Conservation (phyloP, 208 protist species). For the Acanthamoeba royreba region DNA sequence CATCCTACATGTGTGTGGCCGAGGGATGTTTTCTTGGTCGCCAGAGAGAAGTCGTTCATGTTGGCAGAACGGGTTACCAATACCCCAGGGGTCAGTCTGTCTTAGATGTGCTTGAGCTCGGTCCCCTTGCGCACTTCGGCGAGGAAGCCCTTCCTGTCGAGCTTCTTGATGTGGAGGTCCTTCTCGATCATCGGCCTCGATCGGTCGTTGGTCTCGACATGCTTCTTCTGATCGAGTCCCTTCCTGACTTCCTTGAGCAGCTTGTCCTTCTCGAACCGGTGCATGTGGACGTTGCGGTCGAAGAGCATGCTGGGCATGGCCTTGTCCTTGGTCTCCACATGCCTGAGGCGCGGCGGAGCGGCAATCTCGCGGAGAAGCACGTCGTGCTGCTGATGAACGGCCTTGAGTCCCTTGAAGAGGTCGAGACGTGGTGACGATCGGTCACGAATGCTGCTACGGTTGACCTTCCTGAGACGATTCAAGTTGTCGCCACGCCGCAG, state of each 20-base stretch:
- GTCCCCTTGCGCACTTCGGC: background rate
- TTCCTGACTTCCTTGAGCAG: background rate
- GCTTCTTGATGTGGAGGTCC: background rate
- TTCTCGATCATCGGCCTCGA: background rate
- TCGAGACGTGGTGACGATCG: background rate
- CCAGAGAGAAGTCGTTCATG: too few species aligned
- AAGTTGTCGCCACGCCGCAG: background rate
- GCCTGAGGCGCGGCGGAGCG: background rate
- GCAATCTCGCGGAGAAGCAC: background rate
- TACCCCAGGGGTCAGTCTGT: background rate
- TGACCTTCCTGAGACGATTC: background rate
- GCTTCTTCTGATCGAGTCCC: background rate
- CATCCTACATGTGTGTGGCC: too few species aligned
- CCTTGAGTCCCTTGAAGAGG: background rate
- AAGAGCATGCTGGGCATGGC: background rate
- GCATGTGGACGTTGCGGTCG: background rate
- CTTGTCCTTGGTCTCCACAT: conserved; percentile 10
- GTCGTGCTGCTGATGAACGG: background rate
- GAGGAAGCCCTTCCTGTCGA: background rate
- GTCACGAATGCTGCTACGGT: background rate
- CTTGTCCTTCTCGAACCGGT: background rate
- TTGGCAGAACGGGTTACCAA: too few species aligned
- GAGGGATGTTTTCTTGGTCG: too few species aligned
- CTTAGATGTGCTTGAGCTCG: background rate
- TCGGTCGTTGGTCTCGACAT: background rate